phyloP scores from a whole-genome alignment of 2,329 filamentous ascomycete species.

The Penicillium sp. region DNA sequence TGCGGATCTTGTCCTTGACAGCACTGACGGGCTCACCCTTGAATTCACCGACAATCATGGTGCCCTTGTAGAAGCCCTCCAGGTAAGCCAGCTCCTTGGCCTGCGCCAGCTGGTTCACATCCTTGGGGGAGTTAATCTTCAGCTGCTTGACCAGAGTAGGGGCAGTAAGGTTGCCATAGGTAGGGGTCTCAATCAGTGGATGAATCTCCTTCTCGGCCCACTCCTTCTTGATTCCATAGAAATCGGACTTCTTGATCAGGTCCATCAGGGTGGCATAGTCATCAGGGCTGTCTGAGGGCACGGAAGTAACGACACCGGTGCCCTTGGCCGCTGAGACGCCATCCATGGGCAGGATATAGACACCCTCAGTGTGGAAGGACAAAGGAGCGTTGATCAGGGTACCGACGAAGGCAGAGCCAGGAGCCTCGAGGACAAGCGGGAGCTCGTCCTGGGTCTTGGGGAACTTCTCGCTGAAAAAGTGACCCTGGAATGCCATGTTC shows the following conservation, averaged over 20 bases:
- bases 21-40: slow-evolving; percentile 81
- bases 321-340: slow-evolving; percentile 88
- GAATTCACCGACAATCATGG: slow-evolving; percentile 82
- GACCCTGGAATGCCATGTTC: slow-evolving; percentile 94
- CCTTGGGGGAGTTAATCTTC: slow-evolving; percentile 96
- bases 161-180: slow-evolving; percentile 80
- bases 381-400: slow-evolving; percentile 88
- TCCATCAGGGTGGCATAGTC: slow-evolving; percentile 89
- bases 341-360: slow-evolving; percentile 93
- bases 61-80: slow-evolving; percentile 94
- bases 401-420: slow-evolving; percentile 77
- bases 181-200: slow-evolving; percentile 84
- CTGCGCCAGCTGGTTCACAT: slow-evolving; percentile 82
- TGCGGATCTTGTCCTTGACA: slow-evolving; percentile 80
- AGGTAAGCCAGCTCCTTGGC: slow-evolving; percentile 97
- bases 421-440: slow-evolving; percentile 70
- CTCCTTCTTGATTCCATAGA: slow-evolving; percentile 93
- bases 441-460: slow-evolving; percentile 65
- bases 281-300: slow-evolving; percentile 93
- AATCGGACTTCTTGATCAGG: slow-evolving; percentile 90
- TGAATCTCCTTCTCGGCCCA: slow-evolving; percentile 90
- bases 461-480: slow-evolving; percentile 60
- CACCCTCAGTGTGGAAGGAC: slow-evolving; percentile 75
- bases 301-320: slow-evolving; percentile 92
- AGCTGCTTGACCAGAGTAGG: slow-evolving; percentile 81